phyloP scores from a whole-genome alignment of 257 asterid genomes.

The Solanum boliviense region DNA sequence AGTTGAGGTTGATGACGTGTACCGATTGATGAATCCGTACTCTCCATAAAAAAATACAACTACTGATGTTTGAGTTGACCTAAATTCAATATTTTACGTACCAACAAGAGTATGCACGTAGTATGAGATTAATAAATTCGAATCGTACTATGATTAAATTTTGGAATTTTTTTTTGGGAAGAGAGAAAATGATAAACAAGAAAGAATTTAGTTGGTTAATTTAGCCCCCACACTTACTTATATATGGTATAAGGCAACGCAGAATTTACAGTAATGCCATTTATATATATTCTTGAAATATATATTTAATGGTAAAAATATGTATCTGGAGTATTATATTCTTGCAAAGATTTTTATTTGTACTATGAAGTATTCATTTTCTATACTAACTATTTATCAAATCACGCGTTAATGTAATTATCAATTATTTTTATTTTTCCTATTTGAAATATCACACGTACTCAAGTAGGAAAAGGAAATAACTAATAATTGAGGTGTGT shows the following conservation, averaged over 20 bases:
- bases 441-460: no score
- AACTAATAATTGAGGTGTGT: neutral
- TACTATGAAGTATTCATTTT: neutral
- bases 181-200: neutral
- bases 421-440: no score
- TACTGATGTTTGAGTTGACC: neutral
- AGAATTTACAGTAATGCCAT: neutral
- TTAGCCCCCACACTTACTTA: conserved; percentile 16
- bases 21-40: conserved; percentile 37
- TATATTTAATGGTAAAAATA: neutral
- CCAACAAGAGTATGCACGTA: neutral
- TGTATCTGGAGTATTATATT: neutral
- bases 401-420: neutral
- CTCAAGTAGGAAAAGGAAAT: accelerated
- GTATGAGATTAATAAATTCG: neutral
- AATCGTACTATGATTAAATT: neutral
- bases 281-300: no score
- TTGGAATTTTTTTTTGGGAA: neutral
- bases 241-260: conserved; percentile 21
- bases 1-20: conserved; percentile 41
- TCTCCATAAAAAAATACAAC: conserved; percentile 21
- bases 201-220: conserved; percentile 1
- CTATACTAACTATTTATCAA: no score
- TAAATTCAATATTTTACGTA: neutral
- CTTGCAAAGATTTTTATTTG: no score